These are phyloP conservation scores for Straminergon stramineum DNA, from an alignment of 225 moss, liverwort and hornwort genomes.

Conservation along the genomic window DNA sequence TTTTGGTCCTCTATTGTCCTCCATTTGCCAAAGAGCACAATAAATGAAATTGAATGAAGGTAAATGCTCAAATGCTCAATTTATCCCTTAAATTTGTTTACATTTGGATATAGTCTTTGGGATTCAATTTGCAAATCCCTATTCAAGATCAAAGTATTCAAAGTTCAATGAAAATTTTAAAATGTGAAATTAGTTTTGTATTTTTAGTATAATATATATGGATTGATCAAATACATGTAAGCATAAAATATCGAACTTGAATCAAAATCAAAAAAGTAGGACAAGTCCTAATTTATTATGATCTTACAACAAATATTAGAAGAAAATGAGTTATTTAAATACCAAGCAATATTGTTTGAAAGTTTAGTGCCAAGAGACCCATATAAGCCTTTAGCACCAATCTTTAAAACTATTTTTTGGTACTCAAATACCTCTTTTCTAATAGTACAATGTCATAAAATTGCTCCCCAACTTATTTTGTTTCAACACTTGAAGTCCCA, in stretches of 20 bases:
- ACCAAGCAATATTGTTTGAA: neutral
- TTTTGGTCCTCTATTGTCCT: neutral
- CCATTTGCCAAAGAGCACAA: fast-evolving
- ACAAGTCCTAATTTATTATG: neutral
- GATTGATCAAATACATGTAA: neutral
- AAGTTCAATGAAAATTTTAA: neutral
- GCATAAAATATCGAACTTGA: neutral
- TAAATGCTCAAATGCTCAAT: neutral
- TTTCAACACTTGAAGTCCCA: neutral
- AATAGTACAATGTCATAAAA: neutral
- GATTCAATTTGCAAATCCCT: too few species aligned
- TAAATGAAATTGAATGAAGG: neutral
- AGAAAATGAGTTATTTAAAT: neutral
- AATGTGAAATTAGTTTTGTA: neutral
- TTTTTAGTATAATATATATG: neutral
- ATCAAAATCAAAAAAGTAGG: neutral
- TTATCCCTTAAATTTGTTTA: neutral
- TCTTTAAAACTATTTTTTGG: neutral
- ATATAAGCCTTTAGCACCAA: neutral
- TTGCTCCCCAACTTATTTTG: neutral
- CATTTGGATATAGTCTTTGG: too few species aligned
- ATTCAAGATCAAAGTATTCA: neutral
- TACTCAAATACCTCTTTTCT: neutral
- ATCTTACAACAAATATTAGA: too few species aligned
- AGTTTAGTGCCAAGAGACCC: neutral